Evolutionary conservation across 2,329 filamentous ascomycete species (phyloP).

Genomic region (Dactylellina haptotyla): DNA sequence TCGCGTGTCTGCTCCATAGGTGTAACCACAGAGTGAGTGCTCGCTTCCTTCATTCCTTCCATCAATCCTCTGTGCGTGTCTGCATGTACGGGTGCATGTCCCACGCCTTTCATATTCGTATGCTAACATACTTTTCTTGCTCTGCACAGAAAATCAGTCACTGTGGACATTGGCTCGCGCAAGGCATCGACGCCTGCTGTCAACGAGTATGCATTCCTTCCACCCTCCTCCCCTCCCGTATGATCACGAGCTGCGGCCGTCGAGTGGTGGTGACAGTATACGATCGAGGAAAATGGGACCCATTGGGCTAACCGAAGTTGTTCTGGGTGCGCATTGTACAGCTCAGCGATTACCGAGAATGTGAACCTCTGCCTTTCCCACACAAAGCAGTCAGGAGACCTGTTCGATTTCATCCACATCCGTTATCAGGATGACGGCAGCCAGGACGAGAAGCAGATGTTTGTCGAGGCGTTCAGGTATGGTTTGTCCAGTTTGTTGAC

Average conservation of each 20-base stretch:
- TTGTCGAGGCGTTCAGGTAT: conserved; percentile 57
- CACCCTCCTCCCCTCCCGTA: neutral
- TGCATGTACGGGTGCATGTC: neutral
- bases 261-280: no score
- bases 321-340: conserved; percentile 14
- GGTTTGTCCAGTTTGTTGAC: neutral
- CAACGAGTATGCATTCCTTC: conserved; percentile 43
- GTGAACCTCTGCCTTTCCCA: conserved; percentile 54
- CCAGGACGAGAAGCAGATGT: conserved; percentile 57
- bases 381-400: conserved; percentile 53
- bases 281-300: no score
- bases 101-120: neutral
- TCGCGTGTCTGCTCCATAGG: conserved; percentile 52
- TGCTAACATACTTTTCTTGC: neutral
- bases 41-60: neutral
- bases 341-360: conserved; percentile 51
- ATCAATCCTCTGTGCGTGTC: neutral
- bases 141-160: conserved; percentile 47
- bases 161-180: conserved; percentile 41
- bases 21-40: conserved; percentile 51
- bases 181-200: conserved; percentile 31
- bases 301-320: conserved; percentile 42
- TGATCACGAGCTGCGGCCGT: conserved; percentile 1
- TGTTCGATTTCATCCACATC: conserved; percentile 58
- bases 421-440: conserved; percentile 57